Evolutionary conservation across 2,329 filamentous ascomycete genomes (phyloP).

Genomic region (Ophiostoma angusticollis): DNA sequence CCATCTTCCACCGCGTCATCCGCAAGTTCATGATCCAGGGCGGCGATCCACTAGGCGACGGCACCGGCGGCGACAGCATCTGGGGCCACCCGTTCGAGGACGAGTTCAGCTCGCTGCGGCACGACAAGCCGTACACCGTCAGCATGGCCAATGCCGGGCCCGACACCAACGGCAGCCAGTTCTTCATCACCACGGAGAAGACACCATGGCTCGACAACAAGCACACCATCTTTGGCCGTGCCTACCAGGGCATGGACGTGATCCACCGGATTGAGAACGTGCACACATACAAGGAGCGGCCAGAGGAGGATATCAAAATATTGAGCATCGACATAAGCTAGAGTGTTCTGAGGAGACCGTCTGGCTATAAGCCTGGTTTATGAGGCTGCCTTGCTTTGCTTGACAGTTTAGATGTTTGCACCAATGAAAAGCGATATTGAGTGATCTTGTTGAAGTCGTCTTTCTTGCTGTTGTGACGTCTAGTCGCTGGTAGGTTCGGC

Average conservation of each 20-base stretch:
- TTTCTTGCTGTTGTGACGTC: too few species aligned
- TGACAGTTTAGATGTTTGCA: too few species aligned
- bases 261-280: conserved; percentile 91
- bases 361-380: too few species aligned
- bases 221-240: conserved; percentile 90
- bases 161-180: conserved; percentile 91
- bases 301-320: conserved; percentile 94
- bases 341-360: not conserved
- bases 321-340: conserved; percentile 63
- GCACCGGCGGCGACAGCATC: conserved; percentile 80
- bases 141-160: conserved; percentile 97
- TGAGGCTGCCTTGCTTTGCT: too few species aligned
- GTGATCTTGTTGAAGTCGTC: too few species aligned
- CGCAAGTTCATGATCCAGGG: conserved; percentile 95
- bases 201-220: conserved; percentile 92
- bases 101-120: conserved; percentile 80
- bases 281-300: conserved; percentile 80
- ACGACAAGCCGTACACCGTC: conserved; percentile 92
- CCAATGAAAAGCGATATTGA: too few species aligned
- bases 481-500: too few species aligned
- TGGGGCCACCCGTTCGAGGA: conserved; percentile 91
- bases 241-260: conserved; percentile 81
- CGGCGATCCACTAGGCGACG: conserved; percentile 77
- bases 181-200: conserved; percentile 97
- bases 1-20: conserved; percentile 94